These are phyloP conservation scores for Leishmania major DNA, from an alignment of 208 protist genomes.

Conservation along the genomic window DNA sequence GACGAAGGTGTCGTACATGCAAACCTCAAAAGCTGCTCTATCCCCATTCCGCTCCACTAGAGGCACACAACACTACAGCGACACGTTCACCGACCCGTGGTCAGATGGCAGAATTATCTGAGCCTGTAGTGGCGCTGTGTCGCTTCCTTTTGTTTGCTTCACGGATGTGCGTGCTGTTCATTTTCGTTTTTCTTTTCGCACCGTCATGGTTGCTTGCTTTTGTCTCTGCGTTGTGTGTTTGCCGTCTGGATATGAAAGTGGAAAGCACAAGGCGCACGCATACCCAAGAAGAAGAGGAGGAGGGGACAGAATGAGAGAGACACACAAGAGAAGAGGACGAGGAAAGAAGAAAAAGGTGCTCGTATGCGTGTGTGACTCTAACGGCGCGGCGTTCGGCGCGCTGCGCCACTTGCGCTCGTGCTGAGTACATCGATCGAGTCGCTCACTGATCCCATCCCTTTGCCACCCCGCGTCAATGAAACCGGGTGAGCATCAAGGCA, in stretches of 20 bases:
- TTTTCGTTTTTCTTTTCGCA: neutral
- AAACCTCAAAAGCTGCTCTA: neutral
- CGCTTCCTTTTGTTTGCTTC: neutral
- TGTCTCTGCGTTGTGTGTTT: neutral
- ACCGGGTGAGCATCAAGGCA: neutral
- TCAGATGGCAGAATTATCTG: neutral
- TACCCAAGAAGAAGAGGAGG: neutral
- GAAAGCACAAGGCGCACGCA: neutral
- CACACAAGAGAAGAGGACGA: neutral
- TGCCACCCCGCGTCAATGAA: neutral
- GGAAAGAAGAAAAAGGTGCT: neutral
- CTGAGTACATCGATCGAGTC: neutral
- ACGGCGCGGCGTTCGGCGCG: too few relatives aligned
- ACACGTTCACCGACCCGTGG: neutral
- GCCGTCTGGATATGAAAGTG: neutral
- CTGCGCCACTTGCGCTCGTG: neutral
- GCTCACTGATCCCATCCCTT: neutral
- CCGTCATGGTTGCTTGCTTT: neutral
- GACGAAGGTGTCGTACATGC: neutral
- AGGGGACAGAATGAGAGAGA: neutral
- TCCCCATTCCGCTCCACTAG: neutral
- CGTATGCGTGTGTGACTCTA: neutral
- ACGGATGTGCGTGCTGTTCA: neutral
- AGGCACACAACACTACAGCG: neutral
- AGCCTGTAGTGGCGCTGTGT: neutral